Evolutionary conservation across 2,329 filamentous ascomycete species (phyloP).

Genomic region (Pseudogymnoascus sp.): DNA sequence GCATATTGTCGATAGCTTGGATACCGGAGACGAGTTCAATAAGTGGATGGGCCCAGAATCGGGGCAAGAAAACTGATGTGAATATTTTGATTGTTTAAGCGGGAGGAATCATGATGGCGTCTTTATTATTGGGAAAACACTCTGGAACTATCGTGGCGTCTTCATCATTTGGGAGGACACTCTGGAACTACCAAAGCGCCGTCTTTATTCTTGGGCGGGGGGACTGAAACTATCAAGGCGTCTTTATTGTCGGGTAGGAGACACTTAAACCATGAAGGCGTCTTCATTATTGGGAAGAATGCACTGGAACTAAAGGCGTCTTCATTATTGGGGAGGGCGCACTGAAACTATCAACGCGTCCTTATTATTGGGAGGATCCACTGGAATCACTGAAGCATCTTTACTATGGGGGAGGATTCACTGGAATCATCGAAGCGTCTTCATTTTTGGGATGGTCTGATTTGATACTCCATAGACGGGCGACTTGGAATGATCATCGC

Average conservation of each 20-base stretch:
- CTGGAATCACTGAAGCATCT: not conserved
- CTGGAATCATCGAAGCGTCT: not conserved
- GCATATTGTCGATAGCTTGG: slow-evolving; percentile 25
- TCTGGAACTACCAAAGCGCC: not conserved
- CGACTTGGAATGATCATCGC: not conserved
- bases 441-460: not conserved
- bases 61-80: not conserved
- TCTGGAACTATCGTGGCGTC: not conserved
- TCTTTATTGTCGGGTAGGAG: not conserved
- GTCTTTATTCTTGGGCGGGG: not conserved
- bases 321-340: not conserved
- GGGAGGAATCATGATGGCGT: not conserved
- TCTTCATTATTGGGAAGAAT: not conserved
- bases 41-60: slow-evolving; percentile 25
- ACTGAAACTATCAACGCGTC: not conserved
- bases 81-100: slow-evolving; percentile 1
- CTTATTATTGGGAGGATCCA: not conserved
- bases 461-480: not conserved
- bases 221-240: not conserved
- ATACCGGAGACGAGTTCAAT: slow-evolving; percentile 27
- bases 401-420: not conserved
- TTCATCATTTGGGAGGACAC: not conserved
- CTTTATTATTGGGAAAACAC: not conserved
- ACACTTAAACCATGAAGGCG: not conserved
- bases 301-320: not conserved